Evolutionary conservation across 2,329 filamentous ascomycete species (phyloP).

Genomic region (Amesomyces nigricolor): DNA sequence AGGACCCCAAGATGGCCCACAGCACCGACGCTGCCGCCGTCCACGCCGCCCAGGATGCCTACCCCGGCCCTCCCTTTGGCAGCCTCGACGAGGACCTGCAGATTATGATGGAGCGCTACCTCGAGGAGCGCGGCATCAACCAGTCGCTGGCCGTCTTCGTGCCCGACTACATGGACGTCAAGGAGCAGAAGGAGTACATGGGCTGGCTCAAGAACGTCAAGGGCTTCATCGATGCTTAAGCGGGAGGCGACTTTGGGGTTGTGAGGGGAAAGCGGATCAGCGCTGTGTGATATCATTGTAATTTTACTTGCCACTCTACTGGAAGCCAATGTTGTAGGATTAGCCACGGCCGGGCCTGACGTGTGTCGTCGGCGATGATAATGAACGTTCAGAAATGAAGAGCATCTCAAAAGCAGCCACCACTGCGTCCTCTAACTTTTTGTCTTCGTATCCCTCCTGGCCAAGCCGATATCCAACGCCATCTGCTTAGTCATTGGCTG

Average conservation of each 20-base stretch:
- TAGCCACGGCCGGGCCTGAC: background rate
- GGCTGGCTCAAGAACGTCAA: constrained; percentile 85
- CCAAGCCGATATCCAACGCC: constrained; percentile 1
- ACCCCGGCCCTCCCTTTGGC: constrained; percentile 86
- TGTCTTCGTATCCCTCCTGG: background rate
- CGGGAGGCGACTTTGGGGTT: background rate
- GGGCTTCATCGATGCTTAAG: constrained; percentile 70
- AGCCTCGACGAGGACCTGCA: constrained; percentile 96
- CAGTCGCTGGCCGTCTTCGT: constrained; percentile 82
- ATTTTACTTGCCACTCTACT: constrained; percentile 15
- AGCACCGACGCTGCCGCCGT: constrained; percentile 69
- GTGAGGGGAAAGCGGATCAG: background rate
- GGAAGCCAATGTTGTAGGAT: constrained; percentile 4
- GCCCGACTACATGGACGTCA: constrained; percentile 93
- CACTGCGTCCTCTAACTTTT: background rate
- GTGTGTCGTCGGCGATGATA: background rate
- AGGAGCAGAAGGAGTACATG: constrained; percentile 97
- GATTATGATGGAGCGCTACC: constrained; percentile 82
- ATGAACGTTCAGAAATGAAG: background rate
- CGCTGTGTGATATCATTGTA: constrained; percentile 15
- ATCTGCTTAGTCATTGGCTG: constrained; percentile 17
- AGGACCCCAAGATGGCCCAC: constrained; percentile 70
- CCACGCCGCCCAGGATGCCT: constrained; percentile 70
- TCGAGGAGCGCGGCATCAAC: constrained; percentile 91
- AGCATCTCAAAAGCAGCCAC: background rate